These are phyloP conservation scores for Sicyos edulis DNA, from an alignment of 306 rosid genomes.

Conservation along the genomic window DNA sequence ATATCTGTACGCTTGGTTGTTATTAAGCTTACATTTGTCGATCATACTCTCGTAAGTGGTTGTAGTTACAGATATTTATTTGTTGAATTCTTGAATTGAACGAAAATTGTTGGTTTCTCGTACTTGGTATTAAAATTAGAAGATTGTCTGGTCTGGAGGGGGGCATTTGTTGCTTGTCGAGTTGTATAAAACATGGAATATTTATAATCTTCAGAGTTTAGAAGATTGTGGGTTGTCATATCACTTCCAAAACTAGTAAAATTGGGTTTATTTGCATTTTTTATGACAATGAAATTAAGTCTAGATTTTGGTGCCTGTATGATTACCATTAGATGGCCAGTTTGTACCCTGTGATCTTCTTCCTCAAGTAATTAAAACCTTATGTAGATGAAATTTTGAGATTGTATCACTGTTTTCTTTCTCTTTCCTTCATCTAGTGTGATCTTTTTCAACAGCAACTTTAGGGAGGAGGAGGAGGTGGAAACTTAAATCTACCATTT, in stretches of 20 bases:
- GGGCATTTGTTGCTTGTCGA: neutral
- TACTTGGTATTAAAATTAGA: neutral
- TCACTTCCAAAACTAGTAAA: neutral
- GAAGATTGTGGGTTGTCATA: slow-evolving; percentile 9
- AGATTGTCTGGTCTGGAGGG: neutral
- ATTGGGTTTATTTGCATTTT: neutral
- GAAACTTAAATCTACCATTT: slow-evolving; percentile 66
- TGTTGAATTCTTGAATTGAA: neutral
- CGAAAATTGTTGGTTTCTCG: neutral
- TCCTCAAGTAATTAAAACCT: neutral
- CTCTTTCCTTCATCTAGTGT: slow-evolving; percentile 9
- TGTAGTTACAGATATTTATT: neutral
- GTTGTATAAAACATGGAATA: neutral
- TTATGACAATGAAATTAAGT: neutral
- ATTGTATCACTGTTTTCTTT: slow-evolving; percentile 17
- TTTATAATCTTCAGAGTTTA: neutral
- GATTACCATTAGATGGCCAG: slow-evolving; percentile 10
- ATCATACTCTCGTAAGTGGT: neutral
- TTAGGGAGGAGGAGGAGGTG: slow-evolving; percentile 44
- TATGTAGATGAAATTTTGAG: neutral
- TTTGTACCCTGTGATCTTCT: slow-evolving; percentile 2
- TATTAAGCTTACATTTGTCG: neutral
- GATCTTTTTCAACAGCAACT: slow-evolving; percentile 36
- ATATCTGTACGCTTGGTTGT: neutral
- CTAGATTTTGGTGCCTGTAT: neutral